A percentile compares a stretch with the other conserved stretches of the same genome.
Conservation (phyloP, 1,284 basidiomycete genomes). For the Wallemia mellicola region DNA sequence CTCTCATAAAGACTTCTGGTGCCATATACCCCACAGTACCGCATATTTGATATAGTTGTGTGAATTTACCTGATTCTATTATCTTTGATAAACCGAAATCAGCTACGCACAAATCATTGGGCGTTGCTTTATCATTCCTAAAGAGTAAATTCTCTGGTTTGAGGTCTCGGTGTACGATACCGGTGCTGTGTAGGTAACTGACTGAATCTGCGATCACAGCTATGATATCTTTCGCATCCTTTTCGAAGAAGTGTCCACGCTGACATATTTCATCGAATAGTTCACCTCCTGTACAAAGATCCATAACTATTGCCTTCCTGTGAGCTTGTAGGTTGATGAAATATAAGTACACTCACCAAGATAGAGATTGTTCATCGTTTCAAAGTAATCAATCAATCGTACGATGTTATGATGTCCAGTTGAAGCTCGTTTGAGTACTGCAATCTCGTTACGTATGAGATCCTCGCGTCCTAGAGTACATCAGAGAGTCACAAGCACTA, state of each 20-base stretch:
- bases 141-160: conserved; percentile 96
- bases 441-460: conserved; percentile 86
- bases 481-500: conserved; percentile 27
- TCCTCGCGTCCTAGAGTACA: neutral
- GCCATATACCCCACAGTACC: conserved; percentile 86
- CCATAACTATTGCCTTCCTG: conserved; percentile 31
- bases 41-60: conserved; percentile 33
- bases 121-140: conserved; percentile 59
- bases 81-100: conserved; percentile 58
- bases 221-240: conserved; percentile 68
- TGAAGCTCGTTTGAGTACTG: conserved; percentile 76
- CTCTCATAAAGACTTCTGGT: conserved; percentile 89
- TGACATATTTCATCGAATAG: conserved; percentile 96
- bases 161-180: conserved; percentile 88
- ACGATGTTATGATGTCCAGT: conserved; percentile 69
- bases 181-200: conserved; percentile 66
- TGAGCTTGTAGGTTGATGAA: neutral
- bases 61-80: neutral
- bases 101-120: conserved; percentile 70
- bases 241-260: conserved; percentile 87
- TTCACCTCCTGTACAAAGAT: conserved; percentile 90
- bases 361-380: conserved; percentile 83
- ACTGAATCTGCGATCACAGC: conserved; percentile 64
- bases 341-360: neutral
- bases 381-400: conserved; percentile 86